Base-by-base conservation (phyloP, 495 filamentous ascomycete genomes). In the Letharia lupina region DNA sequence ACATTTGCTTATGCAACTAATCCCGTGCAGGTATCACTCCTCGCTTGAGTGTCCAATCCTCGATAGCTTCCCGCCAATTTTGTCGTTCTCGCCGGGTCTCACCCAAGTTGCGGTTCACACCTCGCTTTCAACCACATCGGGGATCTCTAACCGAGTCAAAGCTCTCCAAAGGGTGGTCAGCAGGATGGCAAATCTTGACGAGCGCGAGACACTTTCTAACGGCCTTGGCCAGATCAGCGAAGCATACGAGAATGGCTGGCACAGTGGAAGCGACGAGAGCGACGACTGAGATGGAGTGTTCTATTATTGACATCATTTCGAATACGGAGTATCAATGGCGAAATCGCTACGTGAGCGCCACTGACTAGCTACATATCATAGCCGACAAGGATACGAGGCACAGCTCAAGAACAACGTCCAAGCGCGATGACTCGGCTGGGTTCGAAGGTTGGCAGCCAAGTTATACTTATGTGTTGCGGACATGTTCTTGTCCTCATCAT, bases 171-270 rank as follows among this genome's bases (percentile, higher is more conserved):
- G 76, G 28, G 79, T 84, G 9, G 86, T 89, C 6, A 74, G 82
- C 35, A 70, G 82, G 56, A 72, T 82, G 60, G 80, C 91, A 39
- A 80, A 81, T 4, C 70, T 96, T 11, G 89, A 92, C 65, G 93
- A 97, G 69, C 83, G 90, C 15, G 94, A 98, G 76, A 80, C 79
- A 16, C 80, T 98, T 44, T 82, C 85, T 9, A 93, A 96, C 70
- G 87, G 90, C n/a, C 79, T 98, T 39, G 87, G 87, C 56, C 89
- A 90, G 70, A 87, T 97, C 65, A 85, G 88, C 15, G 93, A 96
- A 72, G 87, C 86, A 66, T 98, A 96, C 72, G 87, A 91, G 71
- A 90, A 93, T 61, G 93, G 91, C 1, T 98, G 91, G 91, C 84
- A 86, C 47, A 93, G 89, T 75, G 92, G 87, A 63, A 89, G 85